Percentiles rank a stretch among this genome's conserved stretches.
phyloP scores from a whole-genome alignment of 2,329 filamentous ascomycete species.

The Didymosphaeria variabile region DNA sequence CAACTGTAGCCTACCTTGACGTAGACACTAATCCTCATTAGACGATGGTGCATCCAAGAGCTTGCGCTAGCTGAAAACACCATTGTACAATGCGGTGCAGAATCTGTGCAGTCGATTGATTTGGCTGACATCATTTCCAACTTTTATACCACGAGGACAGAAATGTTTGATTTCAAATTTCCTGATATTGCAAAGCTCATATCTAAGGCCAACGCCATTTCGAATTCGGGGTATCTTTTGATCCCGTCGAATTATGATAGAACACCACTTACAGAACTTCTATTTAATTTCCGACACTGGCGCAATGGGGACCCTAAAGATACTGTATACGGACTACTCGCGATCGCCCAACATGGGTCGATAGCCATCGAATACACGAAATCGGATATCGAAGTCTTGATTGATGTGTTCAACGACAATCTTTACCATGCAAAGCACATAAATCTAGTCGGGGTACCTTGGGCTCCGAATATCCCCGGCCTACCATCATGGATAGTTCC shows the following conservation, averaged over 20 bases:
- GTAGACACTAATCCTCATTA: neutral
- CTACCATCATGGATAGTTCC: slow-evolving; percentile 1
- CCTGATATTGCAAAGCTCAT: neutral
- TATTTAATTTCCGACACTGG: neutral
- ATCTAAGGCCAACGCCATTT: neutral
- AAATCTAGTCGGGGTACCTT: neutral
- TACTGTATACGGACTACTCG: slow-evolving; percentile 4
- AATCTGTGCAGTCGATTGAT: neutral
- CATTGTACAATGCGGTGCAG: neutral
- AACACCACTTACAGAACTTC: neutral
- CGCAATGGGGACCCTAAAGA: slow-evolving; percentile 2
- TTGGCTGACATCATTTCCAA: too few species aligned
- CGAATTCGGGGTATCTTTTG: too few species aligned
- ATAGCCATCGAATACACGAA: neutral
- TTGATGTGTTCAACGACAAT: neutral
- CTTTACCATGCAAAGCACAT: neutral
- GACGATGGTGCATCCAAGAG: neutral
- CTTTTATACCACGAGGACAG: too few species aligned
- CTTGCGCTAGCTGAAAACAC: neutral
- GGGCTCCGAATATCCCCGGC: neutral
- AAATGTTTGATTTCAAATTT: too few species aligned
- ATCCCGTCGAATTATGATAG: too few species aligned
- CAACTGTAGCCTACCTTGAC: neutral
- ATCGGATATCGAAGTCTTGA: neutral
- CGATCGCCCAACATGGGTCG: neutral